phyloP scores from a whole-genome alignment of 495 filamentous ascomycete genomes.

The Xylaria curta region DNA sequence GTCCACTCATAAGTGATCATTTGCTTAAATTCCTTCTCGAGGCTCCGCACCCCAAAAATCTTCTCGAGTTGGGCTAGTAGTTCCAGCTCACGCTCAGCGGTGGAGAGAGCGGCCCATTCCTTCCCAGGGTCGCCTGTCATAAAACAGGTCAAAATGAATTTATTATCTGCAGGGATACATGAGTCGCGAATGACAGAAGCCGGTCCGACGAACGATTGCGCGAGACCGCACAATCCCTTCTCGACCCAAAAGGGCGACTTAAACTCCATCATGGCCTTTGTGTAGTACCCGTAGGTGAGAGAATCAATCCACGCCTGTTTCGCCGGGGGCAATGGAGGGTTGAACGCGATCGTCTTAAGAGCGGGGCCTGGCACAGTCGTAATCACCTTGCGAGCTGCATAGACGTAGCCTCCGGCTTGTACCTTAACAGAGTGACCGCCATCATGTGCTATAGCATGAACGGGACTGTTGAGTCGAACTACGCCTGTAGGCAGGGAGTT shows the following conservation, averaged over 20 bases:
- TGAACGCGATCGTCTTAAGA: slow-evolving; percentile 41
- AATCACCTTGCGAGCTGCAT: slow-evolving; percentile 40
- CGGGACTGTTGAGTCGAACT: slow-evolving; percentile 35
- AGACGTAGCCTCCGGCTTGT: background rate
- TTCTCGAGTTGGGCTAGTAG: background rate
- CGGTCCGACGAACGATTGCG: slow-evolving; percentile 44
- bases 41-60: background rate
- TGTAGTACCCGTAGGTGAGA: slow-evolving; percentile 43
- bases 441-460: slow-evolving; percentile 24
- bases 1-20: background rate
- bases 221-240: slow-evolving; percentile 39
- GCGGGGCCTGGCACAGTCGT: slow-evolving; percentile 38
- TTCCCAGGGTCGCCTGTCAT: background rate
- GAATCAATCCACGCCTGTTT: slow-evolving; percentile 28
- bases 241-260: slow-evolving; percentile 42
- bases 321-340: slow-evolving; percentile 35
- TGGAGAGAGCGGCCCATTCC: background rate
- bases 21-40: slow-evolving; percentile 1
- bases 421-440: background rate
- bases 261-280: slow-evolving; percentile 46
- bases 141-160: slow-evolving; percentile 29
- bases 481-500: slow-evolving; percentile 31
- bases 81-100: background rate
- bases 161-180: slow-evolving; percentile 32
- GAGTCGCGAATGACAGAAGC: slow-evolving; percentile 44